These are phyloP conservation scores for Calonectria pteridis DNA, from an alignment of 2,329 filamentous ascomycete genomes.

Conservation along the genomic window DNA sequence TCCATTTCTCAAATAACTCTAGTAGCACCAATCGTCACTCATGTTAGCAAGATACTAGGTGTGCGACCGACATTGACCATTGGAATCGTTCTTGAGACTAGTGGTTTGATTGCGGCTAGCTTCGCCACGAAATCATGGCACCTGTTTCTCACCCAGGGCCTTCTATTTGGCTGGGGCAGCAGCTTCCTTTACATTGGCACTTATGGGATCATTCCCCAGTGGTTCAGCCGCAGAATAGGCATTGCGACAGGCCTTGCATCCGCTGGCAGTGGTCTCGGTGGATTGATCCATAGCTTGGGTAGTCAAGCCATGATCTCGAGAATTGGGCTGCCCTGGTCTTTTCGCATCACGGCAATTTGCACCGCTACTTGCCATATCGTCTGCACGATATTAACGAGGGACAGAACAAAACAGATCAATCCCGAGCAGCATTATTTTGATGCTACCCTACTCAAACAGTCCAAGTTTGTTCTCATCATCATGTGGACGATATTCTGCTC, in stretches of 20 bases:
- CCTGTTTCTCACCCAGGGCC: constrained; percentile 69
- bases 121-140: constrained; percentile 69
- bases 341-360: neutral
- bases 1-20: neutral
- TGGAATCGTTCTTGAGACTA: constrained; percentile 64
- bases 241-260: neutral
- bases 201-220: constrained; percentile 69
- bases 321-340: neutral
- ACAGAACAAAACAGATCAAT: neutral
- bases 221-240: constrained; percentile 59
- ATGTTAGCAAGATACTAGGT: constrained; percentile 38
- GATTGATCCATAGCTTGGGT: neutral
- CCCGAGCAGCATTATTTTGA: neutral
- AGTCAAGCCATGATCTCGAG: neutral
- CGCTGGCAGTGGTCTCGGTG: neutral
- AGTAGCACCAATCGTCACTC: neutral
- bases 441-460: neutral
- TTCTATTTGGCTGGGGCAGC: constrained; percentile 71
- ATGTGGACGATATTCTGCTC: neutral
- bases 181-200: constrained; percentile 70
- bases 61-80: constrained; percentile 57
- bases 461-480: neutral
- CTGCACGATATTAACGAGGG: neutral
- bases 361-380: neutral
- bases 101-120: constrained; percentile 65